Conservation (phyloP, 495 filamentous ascomycete species). For the Penicillium coprophilum region DNA sequence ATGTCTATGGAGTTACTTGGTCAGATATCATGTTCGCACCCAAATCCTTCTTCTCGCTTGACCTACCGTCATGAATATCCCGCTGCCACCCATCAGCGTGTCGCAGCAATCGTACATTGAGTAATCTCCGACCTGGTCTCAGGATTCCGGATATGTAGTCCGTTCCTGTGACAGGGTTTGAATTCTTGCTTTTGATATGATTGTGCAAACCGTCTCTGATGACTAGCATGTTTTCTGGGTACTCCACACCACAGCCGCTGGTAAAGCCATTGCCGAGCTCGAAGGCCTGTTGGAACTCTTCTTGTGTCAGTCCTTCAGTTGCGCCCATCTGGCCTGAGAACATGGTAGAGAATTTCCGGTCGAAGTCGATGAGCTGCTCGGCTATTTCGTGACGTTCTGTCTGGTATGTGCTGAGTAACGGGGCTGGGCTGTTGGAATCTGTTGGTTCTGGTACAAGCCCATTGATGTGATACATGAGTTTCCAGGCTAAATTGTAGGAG, state of each 20-base stretch:
- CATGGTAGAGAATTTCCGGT: constrained; percentile 55
- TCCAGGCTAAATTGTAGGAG: constrained; percentile 80
- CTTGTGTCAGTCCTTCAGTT: constrained; percentile 43
- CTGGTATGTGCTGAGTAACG: constrained; percentile 66
- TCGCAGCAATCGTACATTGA: constrained; percentile 36
- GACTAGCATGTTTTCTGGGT: constrained; percentile 36
- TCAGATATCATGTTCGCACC: neutral
- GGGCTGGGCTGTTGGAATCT: constrained; percentile 37
- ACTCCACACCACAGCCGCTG: constrained; percentile 46
- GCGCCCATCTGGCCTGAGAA: constrained; percentile 45
- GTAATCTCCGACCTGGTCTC: constrained; percentile 25
- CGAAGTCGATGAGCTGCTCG: constrained; percentile 70
- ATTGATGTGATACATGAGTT: constrained; percentile 66
- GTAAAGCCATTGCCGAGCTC: constrained; percentile 43
- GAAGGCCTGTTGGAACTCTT: constrained; percentile 51
- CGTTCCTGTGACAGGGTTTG: constrained; percentile 31
- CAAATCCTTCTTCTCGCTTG: neutral
- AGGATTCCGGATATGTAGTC: constrained; percentile 44
- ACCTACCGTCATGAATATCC: constrained; percentile 45
- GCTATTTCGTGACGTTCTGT: constrained; percentile 66
- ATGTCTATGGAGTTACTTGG: constrained; percentile 23
- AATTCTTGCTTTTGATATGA: constrained; percentile 4
- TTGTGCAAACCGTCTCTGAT: constrained; percentile 20
- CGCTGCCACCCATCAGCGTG: constrained; percentile 44
- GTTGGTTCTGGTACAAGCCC: constrained; percentile 47